Percentiles rank a stretch among this genome's conserved stretches.
phyloP scores from a whole-genome alignment of 768 basidiomycete species.

The Amyloporia xantha region DNA sequence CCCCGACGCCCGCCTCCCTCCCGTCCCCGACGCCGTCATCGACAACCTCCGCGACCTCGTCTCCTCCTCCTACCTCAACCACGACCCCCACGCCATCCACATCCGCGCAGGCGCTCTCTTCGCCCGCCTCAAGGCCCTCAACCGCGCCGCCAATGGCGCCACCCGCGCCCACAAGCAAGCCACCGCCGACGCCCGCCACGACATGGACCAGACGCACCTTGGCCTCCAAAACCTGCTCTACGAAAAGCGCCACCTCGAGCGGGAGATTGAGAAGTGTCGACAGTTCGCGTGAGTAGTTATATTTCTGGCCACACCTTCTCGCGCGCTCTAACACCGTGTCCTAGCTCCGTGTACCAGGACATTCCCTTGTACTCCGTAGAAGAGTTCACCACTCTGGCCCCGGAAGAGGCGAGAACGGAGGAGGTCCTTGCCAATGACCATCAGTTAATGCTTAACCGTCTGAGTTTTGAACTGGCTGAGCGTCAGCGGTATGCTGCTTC shows the following conservation, averaged over 20 bases:
- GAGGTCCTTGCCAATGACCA: slow-evolving; percentile 65
- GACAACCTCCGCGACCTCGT: slow-evolving; percentile 61
- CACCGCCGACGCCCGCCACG: slow-evolving; percentile 66
- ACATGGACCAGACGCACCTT: slow-evolving; percentile 88
- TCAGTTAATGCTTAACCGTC: slow-evolving; percentile 80
- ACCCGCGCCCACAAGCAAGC: slow-evolving; percentile 69
- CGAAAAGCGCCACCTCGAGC: slow-evolving; percentile 83
- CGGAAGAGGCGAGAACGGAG: slow-evolving; percentile 53
- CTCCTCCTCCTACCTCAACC: slow-evolving; percentile 30
- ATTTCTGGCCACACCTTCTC: not conserved
- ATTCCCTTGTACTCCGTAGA: slow-evolving; percentile 65
- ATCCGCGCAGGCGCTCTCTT: slow-evolving; percentile 72
- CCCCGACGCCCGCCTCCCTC: slow-evolving; percentile 23
- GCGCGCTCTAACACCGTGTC: not conserved
- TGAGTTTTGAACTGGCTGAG: slow-evolving; percentile 83
- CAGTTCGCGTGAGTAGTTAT: slow-evolving; percentile 74
- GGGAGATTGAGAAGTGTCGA: slow-evolving; percentile 88
- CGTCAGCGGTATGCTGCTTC: slow-evolving; percentile 61
- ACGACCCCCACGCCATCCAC: slow-evolving; percentile 47
- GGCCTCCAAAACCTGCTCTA: slow-evolving; percentile 83
- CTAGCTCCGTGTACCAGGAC: slow-evolving; percentile 84
- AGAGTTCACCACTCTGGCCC: slow-evolving; percentile 66
- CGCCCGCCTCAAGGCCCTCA: slow-evolving; percentile 71
- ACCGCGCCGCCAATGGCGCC: slow-evolving; percentile 65
- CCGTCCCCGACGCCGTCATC: slow-evolving; percentile 46